Percentiles rank a stretch among this genome's conserved stretches.
Conservation (phyloP, 208 protist species). For the Trypanosoma cruzi region DNA sequence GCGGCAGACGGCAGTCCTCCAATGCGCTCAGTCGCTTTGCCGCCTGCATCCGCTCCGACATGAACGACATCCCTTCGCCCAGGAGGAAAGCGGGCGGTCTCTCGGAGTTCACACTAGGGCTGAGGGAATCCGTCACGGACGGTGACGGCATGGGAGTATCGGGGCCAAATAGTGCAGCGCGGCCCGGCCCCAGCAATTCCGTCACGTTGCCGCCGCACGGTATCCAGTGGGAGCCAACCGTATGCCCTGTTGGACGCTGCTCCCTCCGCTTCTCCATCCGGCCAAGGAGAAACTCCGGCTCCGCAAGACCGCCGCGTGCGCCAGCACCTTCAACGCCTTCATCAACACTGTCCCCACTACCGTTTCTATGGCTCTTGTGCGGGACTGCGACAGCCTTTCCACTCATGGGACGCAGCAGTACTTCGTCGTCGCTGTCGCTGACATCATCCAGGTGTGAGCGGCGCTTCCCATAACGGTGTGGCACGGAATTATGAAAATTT, state of each 20-base stretch:
- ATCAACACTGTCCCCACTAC: neutral
- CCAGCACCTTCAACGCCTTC: neutral
- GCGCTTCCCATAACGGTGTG: constrained; percentile 3
- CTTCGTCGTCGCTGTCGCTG: constrained; percentile 3
- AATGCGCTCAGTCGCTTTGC: neutral
- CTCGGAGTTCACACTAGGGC: neutral
- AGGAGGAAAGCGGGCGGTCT: constrained; percentile 16
- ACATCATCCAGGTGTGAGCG: neutral
- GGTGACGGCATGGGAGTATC: neutral
- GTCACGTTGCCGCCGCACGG: constrained; percentile 6
- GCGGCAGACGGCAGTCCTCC: constrained; percentile 4
- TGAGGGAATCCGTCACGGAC: neutral
- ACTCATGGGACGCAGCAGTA: neutral
- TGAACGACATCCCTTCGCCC: constrained; percentile 20
- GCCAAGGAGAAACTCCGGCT: constrained; percentile 25
- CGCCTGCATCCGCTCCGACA: constrained; percentile 21
- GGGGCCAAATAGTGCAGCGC: neutral
- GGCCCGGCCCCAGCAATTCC: neutral
- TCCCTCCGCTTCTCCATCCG: constrained; percentile 10
- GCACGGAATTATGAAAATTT: neutral
- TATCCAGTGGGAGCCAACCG: constrained; percentile 21
- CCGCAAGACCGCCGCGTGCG: neutral
- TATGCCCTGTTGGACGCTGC: neutral
- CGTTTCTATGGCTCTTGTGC: neutral
- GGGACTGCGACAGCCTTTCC: neutral